Evolutionary conservation across 176 grass and related monocot genomes (phyloP), one percentile per base, ranked within the genome.

Genomic region (Phragmites australis): DNA sequence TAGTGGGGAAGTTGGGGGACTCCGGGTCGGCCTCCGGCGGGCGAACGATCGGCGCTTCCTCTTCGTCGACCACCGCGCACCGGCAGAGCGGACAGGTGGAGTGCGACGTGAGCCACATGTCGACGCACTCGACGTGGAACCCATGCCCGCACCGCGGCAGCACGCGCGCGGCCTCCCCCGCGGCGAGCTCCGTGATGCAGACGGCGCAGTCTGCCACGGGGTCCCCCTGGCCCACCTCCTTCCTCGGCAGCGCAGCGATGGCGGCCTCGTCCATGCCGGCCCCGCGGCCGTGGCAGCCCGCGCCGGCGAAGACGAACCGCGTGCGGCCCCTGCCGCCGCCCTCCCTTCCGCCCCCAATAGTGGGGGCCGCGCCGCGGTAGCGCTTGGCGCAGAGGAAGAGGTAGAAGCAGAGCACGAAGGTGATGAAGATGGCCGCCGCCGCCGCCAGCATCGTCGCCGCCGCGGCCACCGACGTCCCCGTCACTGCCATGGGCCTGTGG

Each of bases 51-150:
- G 69, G 21, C 49, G 15, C 44, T 16, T 16, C n/a, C 1, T 78
- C 55, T 23, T 80, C 83, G 47, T 85, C 87, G 21, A 65, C 56
- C 26, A 95, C 93, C 0, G 87, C 54, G 82, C 81, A 76, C 4
- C 87, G 89, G 87, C 87, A 95, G 25, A 90, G 72, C 8, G 89
- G 93, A 78, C 87, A 92, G 70, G 84, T 95, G 55, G 87, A 95
- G 73, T 95, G 93, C 0, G 87, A 92, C 0, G 54, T 60, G 7
- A 92, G 80, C 93, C 89, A 92, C 89, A 92, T 92, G 78, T 90
- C 87, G 70, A 95, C 83, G 85, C 89, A 95, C 14, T 90, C 82
- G 9, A 95, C 76, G 60, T 95, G 93, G 81, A 92, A 95, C 2
- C 56, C 57, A 72, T 95, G 93, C 48, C 85, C 80, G 87, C 93